Evolutionary conservation across 129 eudicot species (phyloP).

Genomic region (Tagetes patula): DNA sequence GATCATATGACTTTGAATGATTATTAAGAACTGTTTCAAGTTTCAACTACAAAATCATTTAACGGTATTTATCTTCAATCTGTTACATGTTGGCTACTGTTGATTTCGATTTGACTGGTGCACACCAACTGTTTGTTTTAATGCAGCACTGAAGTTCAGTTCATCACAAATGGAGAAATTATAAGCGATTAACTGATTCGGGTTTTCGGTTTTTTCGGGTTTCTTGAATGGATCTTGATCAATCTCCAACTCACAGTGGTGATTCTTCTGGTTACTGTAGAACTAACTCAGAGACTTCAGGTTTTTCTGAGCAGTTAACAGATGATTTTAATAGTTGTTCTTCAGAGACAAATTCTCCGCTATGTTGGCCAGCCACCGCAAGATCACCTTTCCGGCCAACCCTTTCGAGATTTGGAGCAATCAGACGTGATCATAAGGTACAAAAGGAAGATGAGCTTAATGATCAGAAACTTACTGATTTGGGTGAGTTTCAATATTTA

Average conservation of each 20-base stretch:
- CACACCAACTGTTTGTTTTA: conserved; percentile 24
- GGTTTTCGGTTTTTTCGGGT: conserved; percentile 41
- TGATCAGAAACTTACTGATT: conserved; percentile 37
- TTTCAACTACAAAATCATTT: not conserved
- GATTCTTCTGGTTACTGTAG: conserved; percentile 60
- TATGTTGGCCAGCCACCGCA: conserved; percentile 51
- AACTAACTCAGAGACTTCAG: conserved; percentile 71
- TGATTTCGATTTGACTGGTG: not conserved
- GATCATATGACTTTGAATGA: conserved; percentile 6
- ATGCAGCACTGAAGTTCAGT: conserved; percentile 23
- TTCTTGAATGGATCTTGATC: conserved; percentile 41
- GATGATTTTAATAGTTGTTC: conserved; percentile 57
- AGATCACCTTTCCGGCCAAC: conserved; percentile 55
- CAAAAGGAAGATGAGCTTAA: conserved; percentile 27
- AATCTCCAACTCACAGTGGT: conserved; percentile 41
- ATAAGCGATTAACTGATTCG: conserved; percentile 23
- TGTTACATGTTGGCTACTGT: not conserved
- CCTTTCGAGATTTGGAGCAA: conserved; percentile 58
- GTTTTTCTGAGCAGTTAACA: conserved; percentile 58
- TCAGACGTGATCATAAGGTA: conserved; percentile 32
- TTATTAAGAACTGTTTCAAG: conserved; percentile 4
- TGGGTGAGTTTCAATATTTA: conserved; percentile 30
- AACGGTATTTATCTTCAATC: not conserved
- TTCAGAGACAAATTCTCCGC: conserved; percentile 57
- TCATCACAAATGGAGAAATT: not conserved